Base-by-base conservation (phyloP, 1,139 yeast species). In the Blastobotrys apis region DNA sequence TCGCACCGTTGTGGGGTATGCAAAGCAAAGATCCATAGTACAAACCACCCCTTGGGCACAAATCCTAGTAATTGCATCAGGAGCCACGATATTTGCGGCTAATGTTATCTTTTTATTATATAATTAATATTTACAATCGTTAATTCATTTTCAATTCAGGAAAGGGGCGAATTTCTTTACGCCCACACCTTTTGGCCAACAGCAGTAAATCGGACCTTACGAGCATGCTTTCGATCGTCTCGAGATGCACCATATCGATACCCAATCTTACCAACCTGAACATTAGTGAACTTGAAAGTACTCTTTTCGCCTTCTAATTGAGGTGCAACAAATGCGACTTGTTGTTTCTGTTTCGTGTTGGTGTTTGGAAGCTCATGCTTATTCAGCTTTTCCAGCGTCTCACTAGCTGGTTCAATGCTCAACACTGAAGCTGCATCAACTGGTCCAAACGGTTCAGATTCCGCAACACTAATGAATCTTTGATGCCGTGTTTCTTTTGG, bases 361-460 rank as follows among this genome's bases (percentile, higher is more conserved):
- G 35, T 42, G 40, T 33, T 33, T 27, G 26, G 48, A 36, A 13
- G 47, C 48, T 49, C 62, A 41, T 74, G 71, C 52, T 80, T 77
- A 9, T 87, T 72, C 52, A 86, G 73, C 57, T 75, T 75, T 54
- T 79, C 78, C 56, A 87, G 73, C 3, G 94, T 84, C 37, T 75
- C 80, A 43, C 79, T 76, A 33, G 97, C 97, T 17, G 95, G 94
- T 62, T 86, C 92, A 53, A 90, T 73, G 37, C 77, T 88, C 55
- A 86, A 78, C 36, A 84, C 76, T 49, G 79, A 71, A 41, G 98
- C 96, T n/a, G 98, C 97, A 61, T 92, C 97, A 6, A 88, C 76
- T 5, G 97, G 95, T 4, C 97, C 97, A 64, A 90, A 90, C n/a
- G 96, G 95, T 67, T 88, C 94, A 17, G 90, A 81, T 68, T 92